Base-by-base conservation (phyloP, 768 basidiomycete genomes). In the Pleurotus pulmonarius region DNA sequence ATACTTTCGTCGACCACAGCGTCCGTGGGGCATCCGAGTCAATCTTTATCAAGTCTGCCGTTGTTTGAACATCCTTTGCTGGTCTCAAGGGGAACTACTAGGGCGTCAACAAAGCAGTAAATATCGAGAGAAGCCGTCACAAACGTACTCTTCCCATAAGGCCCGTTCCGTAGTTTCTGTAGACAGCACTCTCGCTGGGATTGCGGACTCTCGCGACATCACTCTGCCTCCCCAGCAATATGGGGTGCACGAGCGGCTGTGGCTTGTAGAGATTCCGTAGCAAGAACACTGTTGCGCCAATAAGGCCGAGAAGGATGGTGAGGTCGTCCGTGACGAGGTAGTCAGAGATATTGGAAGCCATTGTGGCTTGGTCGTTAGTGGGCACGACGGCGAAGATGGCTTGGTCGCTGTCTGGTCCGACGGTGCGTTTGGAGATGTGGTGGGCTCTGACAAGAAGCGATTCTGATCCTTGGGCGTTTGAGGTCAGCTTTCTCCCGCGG, bases 181-280 rank as follows among this genome's bases (percentile, higher is more conserved):
- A 96, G 13, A 94, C 76, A 0, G 92, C 91, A 63, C 91, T 94
- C 73, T 95, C 90, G 6, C 81, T 78, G 11, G 88, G 79, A 64
- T 91, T 86, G 53, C 94, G 77, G 3, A 94, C 91, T 49, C 87
- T 79, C 11, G 86, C 87, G 24, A 88, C 88, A 68, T 97, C 95
- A 63, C 92, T 92, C 77, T 98, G 94, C 49, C 93, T 77, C 5
- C 94, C 94, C 1, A 98, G 81, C 7, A 96, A 79, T 61, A 98
- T 89, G n/a, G 94, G 94, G 65, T 97, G 94, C 0, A 95, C 93
- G 43, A 95, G 82, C 2, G 88, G 86, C 62, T 89, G 88, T 3
- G 88, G 89, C 62, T 82, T 90, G 73, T 91, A 90, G 58, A 90
- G 73, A 67, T 85, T 91, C 65, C 85, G 85, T 44, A 92, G 75